These are phyloP conservation scores for Rubus idaeus DNA, from an alignment of 306 rosid genomes.

Conservation along the genomic window DNA sequence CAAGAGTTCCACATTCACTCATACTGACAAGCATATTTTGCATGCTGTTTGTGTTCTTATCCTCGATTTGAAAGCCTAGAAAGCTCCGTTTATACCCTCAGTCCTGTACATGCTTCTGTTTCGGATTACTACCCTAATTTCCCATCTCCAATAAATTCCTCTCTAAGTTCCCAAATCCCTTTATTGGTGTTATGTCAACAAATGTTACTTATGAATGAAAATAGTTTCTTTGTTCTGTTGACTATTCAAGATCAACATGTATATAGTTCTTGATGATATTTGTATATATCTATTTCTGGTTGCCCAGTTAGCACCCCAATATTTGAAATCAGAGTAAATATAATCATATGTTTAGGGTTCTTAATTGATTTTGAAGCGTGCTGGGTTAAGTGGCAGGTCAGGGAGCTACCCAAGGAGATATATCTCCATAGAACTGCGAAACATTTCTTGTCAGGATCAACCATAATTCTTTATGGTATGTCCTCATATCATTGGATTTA, in stretches of 20 bases:
- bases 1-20: neutral
- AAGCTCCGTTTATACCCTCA: neutral
- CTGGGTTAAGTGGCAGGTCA: slow-evolving; percentile 62
- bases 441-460: slow-evolving; percentile 28
- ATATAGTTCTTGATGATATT: slow-evolving; percentile 3
- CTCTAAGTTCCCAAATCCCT: neutral
- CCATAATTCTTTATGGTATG: slow-evolving; percentile 41
- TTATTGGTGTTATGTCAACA: neutral
- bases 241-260: neutral
- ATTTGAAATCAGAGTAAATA: slow-evolving; percentile 30
- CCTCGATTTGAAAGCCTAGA: neutral
- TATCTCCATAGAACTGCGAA: slow-evolving; percentile 42
- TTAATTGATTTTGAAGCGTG: slow-evolving; percentile 42
- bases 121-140: neutral
- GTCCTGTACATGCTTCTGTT: neutral
- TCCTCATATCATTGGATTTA: slow-evolving; percentile 37
- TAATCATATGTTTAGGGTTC: slow-evolving; percentile 29
- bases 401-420: slow-evolving; percentile 46
- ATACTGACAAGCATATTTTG: neutral
- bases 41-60: neutral
- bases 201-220: neutral
- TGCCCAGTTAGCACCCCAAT: slow-evolving; percentile 10
- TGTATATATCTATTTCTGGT: neutral
- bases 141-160: neutral
- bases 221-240: slow-evolving; percentile 10